These are phyloP conservation scores for Pterulicium gracile DNA, from an alignment of 1,284 basidiomycete genomes.

Conservation along the genomic window DNA sequence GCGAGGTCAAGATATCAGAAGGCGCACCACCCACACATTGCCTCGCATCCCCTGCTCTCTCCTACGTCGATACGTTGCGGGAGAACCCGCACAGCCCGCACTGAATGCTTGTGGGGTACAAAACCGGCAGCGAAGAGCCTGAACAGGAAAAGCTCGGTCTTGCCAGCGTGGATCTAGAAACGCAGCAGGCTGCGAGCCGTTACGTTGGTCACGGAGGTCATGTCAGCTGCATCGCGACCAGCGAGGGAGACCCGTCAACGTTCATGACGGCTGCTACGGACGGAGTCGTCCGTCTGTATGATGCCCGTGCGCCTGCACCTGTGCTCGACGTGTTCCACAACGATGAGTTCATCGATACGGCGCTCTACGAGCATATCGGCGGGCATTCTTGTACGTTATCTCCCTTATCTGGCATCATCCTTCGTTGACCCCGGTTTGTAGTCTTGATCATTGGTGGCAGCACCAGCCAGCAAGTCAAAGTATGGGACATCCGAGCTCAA, in stretches of 20 bases:
- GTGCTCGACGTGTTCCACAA: slow-evolving; percentile 15
- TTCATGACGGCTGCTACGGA: slow-evolving; percentile 27
- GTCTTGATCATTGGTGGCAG: slow-evolving; percentile 21
- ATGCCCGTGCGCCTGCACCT: slow-evolving; percentile 18
- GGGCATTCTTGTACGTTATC: slow-evolving; percentile 8
- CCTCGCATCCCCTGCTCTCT: neutral
- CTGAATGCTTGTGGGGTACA: neutral
- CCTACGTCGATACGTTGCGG: neutral
- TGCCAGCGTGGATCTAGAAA: neutral
- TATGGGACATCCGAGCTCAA: slow-evolving; percentile 3
- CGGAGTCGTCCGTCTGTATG: slow-evolving; percentile 28
- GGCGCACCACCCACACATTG: slow-evolving; percentile 11
- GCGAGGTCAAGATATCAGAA: slow-evolving; percentile 22
- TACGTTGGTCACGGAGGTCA: slow-evolving; percentile 27
- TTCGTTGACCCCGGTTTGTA: slow-evolving; percentile 13
- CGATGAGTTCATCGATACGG: neutral
- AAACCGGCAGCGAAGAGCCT: no score
- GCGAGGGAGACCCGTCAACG: slow-evolving; percentile 21
- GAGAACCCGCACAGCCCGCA: neutral
- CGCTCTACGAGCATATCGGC: slow-evolving; percentile 8
- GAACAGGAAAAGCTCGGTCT: no score
- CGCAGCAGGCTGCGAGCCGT: slow-evolving; percentile 10
- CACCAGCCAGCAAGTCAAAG: no score
- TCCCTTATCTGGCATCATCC: no score
- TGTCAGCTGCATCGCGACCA: slow-evolving; percentile 21